Conservation (phyloP, 495 filamentous ascomycete genomes). For the Hypoxylon subgilvum region DNA sequence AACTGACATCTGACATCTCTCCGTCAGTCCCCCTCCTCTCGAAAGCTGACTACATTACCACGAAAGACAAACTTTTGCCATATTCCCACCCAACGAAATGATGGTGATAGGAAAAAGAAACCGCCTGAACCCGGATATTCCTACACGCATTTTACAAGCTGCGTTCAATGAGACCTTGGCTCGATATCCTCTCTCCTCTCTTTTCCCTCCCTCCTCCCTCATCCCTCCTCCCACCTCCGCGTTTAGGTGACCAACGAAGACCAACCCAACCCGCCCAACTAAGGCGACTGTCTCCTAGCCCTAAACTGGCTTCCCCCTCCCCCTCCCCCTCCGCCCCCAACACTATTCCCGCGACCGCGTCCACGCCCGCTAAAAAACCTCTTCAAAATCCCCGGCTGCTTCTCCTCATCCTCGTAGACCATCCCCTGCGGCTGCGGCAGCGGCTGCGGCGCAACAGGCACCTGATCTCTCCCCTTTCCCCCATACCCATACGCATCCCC, state of each 20-base stretch:
- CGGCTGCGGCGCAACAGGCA: background rate
- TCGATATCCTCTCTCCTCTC: background rate
- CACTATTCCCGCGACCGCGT: background rate
- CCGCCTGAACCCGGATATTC: background rate
- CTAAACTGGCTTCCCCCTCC: conserved; percentile 18
- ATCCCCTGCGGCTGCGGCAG: too few species aligned
- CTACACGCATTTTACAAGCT: conserved; percentile 19
- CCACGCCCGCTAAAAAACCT: background rate
- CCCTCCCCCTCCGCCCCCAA: background rate
- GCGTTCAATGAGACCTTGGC: too few species aligned
- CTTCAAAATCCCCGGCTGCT: background rate
- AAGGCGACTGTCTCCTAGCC: conserved; percentile 23
- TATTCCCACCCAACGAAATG: conserved; percentile 8
- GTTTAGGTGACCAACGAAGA: too few species aligned
- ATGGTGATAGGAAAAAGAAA: background rate
- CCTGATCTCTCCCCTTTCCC: background rate
- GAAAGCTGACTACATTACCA: background rate
- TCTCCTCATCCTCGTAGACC: conserved; percentile 2
- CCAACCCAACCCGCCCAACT: too few species aligned
- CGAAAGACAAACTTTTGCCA: conserved; percentile 7
- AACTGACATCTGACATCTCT: background rate
- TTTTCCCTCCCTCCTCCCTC: background rate
- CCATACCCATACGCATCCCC: conserved; percentile 20
- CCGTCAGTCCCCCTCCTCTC: background rate
- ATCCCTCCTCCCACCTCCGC: too few species aligned